Base-by-base conservation (phyloP, 257 asterid genomes). In the Solanum megistacrolobum region DNA sequence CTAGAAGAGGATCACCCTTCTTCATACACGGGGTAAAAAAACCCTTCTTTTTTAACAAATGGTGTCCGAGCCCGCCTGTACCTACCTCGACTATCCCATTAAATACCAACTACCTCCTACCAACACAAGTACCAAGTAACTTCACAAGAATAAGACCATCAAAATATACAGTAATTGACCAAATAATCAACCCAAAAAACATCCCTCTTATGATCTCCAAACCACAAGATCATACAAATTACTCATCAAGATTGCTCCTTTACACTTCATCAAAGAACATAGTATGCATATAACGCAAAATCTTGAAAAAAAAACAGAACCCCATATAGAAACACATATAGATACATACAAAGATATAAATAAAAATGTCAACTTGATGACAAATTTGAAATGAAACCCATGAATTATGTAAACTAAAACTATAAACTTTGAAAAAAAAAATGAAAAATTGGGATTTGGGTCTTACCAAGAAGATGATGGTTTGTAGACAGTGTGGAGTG, bases 381-480 rank as follows among this genome's bases (percentile, higher is more conserved):
- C 10, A 81, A 81, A 81, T 14, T 46, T 46, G 41, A 81, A 5
- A 27, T 46, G 2, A 81, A 81, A 81, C 85, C 38, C 39, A 81
- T 16, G 11, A 81, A 46, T 81, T 81, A 81, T 81, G 0, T 18
- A 81, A 81, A 78, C 10, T 41, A 78, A 27, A 81, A 43, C 31
- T 38, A 29, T n/a, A 1, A 6, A 71, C 6, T 35, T 20, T 10
- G 81, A 20, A 23, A 2, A 29, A 29, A 72, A 71, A 29, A 29
- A 16, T 7, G 18, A 29, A 69, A 69, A 31, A 69, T 74, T 36
- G 35, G 34, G 60, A 43, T 8, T 41, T 43, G 68, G 41, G 29
- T 81, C 85, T 81, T 81, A 81, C 85, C 85, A 81, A 79, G 85
- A 81, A 81, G 85, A 81, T 46, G 85, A 21, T 34, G n/a, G 76